phyloP scores from a whole-genome alignment of 2,329 filamentous ascomycete genomes.

The Trichoderma simmonsii region DNA sequence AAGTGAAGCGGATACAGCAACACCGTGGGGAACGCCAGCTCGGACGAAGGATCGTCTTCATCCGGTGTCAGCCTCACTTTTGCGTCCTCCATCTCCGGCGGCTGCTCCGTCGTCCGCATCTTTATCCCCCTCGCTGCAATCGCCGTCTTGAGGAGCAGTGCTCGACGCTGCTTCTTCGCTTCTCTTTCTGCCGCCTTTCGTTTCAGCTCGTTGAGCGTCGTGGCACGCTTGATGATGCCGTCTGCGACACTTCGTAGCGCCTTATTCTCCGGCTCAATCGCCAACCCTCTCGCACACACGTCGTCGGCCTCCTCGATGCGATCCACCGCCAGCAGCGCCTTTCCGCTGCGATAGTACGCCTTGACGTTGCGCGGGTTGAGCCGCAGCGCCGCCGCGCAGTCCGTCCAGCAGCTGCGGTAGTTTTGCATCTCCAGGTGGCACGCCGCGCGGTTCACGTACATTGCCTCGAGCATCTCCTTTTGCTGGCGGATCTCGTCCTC shows the following conservation, averaged over 20 bases:
- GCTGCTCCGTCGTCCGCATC: conserved; percentile 62
- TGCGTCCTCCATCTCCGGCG: conserved; percentile 87
- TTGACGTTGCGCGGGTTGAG: conserved; percentile 82
- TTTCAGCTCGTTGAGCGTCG: conserved; percentile 52
- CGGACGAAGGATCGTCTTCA: conserved; percentile 67
- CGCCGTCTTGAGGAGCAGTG: conserved; percentile 61
- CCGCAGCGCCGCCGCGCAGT: conserved; percentile 75
- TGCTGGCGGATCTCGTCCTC: conserved; percentile 61
- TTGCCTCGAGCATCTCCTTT: conserved; percentile 65
- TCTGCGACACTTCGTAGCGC: conserved; percentile 59
- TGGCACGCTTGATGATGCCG: conserved; percentile 61
- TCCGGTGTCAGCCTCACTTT: conserved; percentile 66
- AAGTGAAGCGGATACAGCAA: conserved; percentile 80
- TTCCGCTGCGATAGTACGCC: conserved; percentile 81
- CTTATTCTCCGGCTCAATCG: conserved; percentile 67
- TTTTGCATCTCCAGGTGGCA: conserved; percentile 88
- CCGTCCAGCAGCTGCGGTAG: conserved; percentile 79
- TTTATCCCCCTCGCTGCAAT: conserved; percentile 68
- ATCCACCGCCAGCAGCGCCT: conserved; percentile 74
- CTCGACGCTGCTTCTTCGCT: conserved; percentile 54
- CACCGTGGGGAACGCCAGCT: conserved; percentile 72
- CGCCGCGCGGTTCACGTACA: conserved; percentile 82
- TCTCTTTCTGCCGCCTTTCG: conserved; percentile 54
- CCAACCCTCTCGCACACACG: conserved; percentile 69
- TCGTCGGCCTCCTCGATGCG: conserved; percentile 78